Evolutionary conservation across 345 rosid genomes (phyloP), one percentile per base, ranked within the genome.

Genomic region (Populus euphratica): DNA sequence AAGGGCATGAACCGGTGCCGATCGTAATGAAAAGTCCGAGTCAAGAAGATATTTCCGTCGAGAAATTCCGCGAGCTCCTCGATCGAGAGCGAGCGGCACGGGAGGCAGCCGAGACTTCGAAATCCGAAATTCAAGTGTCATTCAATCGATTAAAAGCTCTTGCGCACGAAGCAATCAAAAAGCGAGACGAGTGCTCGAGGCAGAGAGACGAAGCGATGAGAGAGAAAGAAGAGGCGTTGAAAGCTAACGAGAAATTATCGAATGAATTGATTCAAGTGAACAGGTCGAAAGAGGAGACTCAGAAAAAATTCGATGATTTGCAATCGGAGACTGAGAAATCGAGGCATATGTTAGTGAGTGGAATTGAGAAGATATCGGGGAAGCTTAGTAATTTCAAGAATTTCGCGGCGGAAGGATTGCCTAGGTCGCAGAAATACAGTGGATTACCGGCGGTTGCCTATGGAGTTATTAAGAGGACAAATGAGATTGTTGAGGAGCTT

Each of bases 401-500:
- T 77, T 93, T 93, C 67, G 43, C 92, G 1, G 90, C 86, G 0
- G 86, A 86, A 43, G 99, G 95, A 68, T 89, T 96, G 77, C 97
- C 99, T 4, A 85, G 92, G 76, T 93, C 97, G 6, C 92, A 88
- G 76, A 96, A 91, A 80, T 96, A 93, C 76, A 77, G 85, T 0
- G 99, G 99, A 13, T 80, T 93, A 80, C 91, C 92, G 16, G 89
- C 95, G 13, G 85, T 91, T 17, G 95, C 97, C 0, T 96, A 91
- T 72, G 99, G 99, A 36, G 95, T 92, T 73, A 93, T 96, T 69
- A 93, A 88, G 87, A 89, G 98, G 81, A 93, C 99, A 6, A 91
- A 96, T 80, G 99, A 96, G 81, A 90, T 96, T 8, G 93, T 91
- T 31, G 99, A 96, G 80, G 99, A 96, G 88, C 93, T 96, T 16